phyloP scores from a whole-genome alignment of 768 basidiomycete species.

The Aureoboletus auriporus region DNA sequence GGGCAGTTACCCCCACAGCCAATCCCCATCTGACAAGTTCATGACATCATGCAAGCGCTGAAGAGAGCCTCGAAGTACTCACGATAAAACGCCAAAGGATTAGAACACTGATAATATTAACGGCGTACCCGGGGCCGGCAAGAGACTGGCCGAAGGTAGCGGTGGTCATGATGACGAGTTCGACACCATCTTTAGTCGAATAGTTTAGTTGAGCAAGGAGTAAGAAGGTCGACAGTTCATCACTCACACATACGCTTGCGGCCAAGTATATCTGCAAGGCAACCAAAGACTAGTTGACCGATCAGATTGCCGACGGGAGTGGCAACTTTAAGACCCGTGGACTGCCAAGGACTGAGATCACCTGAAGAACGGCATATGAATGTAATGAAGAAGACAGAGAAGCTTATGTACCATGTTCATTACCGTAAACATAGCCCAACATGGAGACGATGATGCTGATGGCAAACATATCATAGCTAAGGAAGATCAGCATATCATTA shows the following conservation, averaged over 20 bases:
- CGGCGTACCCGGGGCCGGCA: constrained; percentile 55
- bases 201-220: constrained; percentile 1
- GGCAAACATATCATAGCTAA: constrained; percentile 75
- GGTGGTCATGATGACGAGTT: constrained; percentile 72
- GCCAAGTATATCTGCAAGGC: constrained; percentile 69
- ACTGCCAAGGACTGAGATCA: constrained; percentile 52
- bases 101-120: constrained; percentile 65
- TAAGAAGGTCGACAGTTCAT: neutral
- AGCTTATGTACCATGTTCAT: constrained; percentile 22
- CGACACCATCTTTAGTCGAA: constrained; percentile 38
- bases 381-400: neutral
- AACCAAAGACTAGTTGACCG: constrained; percentile 75
- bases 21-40: constrained; percentile 53
- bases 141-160: constrained; percentile 78
- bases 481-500: neutral
- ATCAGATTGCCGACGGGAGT: constrained; percentile 68
- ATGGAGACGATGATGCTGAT: constrained; percentile 82
- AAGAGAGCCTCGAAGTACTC: constrained; percentile 11
- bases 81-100: constrained; percentile 81
- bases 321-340: constrained; percentile 75
- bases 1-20: constrained; percentile 91
- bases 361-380: constrained; percentile 4
- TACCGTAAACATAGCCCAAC: constrained; percentile 76
- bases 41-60: neutral
- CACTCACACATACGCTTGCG: constrained; percentile 77